Evolutionary conservation across 2,329 filamentous ascomycete species (phyloP), one percentile per base, ranked within the genome.

Genomic region (Mycosphaerella sp.): DNA sequence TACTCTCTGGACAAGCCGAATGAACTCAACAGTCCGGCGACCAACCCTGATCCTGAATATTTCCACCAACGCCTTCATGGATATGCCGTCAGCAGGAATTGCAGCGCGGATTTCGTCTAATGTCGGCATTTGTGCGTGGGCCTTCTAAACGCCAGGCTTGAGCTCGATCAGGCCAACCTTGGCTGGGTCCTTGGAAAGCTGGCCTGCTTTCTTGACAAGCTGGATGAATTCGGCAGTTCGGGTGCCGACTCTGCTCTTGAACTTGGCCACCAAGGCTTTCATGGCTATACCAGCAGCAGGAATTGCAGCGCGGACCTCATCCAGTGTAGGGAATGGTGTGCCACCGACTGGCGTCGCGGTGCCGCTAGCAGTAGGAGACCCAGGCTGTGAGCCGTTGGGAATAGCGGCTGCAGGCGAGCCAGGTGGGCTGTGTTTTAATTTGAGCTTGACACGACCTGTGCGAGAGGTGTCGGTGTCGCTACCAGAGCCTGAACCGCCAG

Each of bases 381-480:
- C 65, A 14, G 64, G 64, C 35, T 66, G 67, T 40, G 66, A 67
- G 27, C 57, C 65, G 21, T 49, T 56, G 7, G 65, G 65, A 8
- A 65, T 64, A 16, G 57, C 62, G 17, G 59, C 69, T 62, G 40
- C 68, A 57, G 49, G 79, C 69, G 52, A 65, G 44, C 62, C 64
- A 36, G 56, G 57, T 68, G 73, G 62, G 81, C 75, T 71, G 46
- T 73, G 69, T 51, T 73, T 71, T 45, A 81, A 68, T 66, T 79
- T 81, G 59, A 81, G 66, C 60, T 75, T 79, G 67, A 78, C 79
- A 66, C 77, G 81, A 46, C 71, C 71, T 49, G 73, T 82, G 34
- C 77, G 84, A 1, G 84, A 87, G 35, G 76, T 83, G 65, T 89
- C 86, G 17, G 82, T 85, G 58, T 89, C 86, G 59, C 85, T 88